Evolutionary conservation across 768 basidiomycete species (phyloP).

Genomic region (Amanita jacksonii): DNA sequence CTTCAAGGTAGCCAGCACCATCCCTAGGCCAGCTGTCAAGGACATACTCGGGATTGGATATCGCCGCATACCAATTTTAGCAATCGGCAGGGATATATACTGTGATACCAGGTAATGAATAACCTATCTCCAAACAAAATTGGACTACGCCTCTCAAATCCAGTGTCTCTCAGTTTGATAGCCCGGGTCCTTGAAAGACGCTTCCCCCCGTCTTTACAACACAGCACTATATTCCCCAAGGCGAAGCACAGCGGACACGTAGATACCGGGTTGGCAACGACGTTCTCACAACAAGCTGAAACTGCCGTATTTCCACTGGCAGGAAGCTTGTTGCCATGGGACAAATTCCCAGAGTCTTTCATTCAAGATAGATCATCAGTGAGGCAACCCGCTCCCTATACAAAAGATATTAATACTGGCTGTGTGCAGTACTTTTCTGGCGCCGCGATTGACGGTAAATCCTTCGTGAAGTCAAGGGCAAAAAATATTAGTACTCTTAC

Average conservation of each 20-base stretch:
- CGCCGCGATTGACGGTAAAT: slow-evolving; percentile 28
- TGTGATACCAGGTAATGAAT: slow-evolving; percentile 47
- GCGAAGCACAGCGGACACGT: slow-evolving; percentile 29
- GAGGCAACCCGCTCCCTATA: no score
- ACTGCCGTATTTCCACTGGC: slow-evolving; percentile 32
- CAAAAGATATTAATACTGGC: background rate
- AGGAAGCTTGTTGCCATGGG: slow-evolving; percentile 36
- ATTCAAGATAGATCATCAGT: slow-evolving; percentile 43
- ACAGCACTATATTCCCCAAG: slow-evolving; percentile 38
- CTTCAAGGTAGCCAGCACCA: slow-evolving; percentile 30
- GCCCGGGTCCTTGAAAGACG: slow-evolving; percentile 41
- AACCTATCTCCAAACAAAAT: no score
- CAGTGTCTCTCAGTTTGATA: slow-evolving; percentile 35
- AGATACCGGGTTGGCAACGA: slow-evolving; percentile 40
- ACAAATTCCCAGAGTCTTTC: slow-evolving; percentile 33
- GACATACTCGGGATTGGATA: slow-evolving; percentile 42
- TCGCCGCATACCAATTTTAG: slow-evolving; percentile 49
- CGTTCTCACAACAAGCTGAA: slow-evolving; percentile 35
- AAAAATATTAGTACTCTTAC: slow-evolving; percentile 29
- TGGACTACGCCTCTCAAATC: background rate
- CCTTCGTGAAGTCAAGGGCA: slow-evolving; percentile 22
- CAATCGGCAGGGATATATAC: slow-evolving; percentile 53
- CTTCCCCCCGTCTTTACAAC: slow-evolving; percentile 39
- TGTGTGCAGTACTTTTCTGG: slow-evolving; percentile 20
- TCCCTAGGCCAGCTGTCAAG: slow-evolving; percentile 49